These are phyloP conservation scores for Dryas integrifolia DNA, from an alignment of 331 rosid species.

Conservation along the genomic window DNA sequence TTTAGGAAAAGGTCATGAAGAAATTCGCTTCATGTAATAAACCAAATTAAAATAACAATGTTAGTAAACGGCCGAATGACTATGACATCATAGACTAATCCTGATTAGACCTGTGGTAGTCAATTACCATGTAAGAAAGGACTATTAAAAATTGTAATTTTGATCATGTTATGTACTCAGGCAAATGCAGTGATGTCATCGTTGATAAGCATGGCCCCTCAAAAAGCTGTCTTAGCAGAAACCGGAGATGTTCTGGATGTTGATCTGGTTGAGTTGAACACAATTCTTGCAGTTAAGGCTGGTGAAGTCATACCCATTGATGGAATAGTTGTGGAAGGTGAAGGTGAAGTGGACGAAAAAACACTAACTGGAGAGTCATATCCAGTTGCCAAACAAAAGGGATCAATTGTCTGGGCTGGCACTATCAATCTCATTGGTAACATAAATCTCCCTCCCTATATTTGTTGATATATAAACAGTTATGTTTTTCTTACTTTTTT, in stretches of 20 bases:
- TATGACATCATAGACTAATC: too few relatives aligned
- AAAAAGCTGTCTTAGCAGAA: conserved; percentile 80
- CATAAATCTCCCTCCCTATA: too few relatives aligned
- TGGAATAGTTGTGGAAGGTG: conserved; percentile 79
- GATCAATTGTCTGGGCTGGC: conserved; percentile 88
- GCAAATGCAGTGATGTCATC: conserved; percentile 79
- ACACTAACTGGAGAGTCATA: conserved; percentile 78
- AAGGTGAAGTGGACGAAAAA: conserved; percentile 83
- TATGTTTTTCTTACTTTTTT: neutral
- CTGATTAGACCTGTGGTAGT: too few relatives aligned
- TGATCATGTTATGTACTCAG: conserved; percentile 33
- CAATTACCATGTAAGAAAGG: too few relatives aligned
- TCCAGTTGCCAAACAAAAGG: conserved; percentile 73
- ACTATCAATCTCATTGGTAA: conserved; percentile 83
- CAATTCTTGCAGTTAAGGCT: conserved; percentile 68
- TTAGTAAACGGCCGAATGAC: too few relatives aligned
- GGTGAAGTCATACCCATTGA: conserved; percentile 90
- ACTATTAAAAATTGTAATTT: too few relatives aligned
- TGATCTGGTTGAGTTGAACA: conserved; percentile 62
- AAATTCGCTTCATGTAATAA: too few relatives aligned
- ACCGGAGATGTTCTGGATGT: conserved; percentile 70
- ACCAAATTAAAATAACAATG: too few relatives aligned
- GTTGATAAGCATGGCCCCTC: conserved; percentile 70
- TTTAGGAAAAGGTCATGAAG: too few relatives aligned
- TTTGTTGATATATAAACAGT: too few relatives aligned